Base-by-base conservation (phyloP, 2,329 filamentous ascomycete genomes). In the Hymenoscyphus scutula region DNA sequence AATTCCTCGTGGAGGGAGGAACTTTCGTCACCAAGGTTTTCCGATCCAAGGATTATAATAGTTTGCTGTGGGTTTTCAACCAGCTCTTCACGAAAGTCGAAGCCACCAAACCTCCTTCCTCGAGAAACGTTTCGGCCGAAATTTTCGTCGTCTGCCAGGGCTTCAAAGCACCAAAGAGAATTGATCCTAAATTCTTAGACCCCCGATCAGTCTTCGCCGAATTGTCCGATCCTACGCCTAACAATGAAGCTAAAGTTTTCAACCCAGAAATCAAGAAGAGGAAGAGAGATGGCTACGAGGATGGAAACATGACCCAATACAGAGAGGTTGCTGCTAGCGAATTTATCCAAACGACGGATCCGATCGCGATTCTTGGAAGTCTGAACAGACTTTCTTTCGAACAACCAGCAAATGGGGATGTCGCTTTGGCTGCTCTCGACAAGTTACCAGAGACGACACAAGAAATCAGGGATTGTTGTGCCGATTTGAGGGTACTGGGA, bases 21-120 rank as follows among this genome's bases (percentile, higher is more conserved):
- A 94, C 89, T 8, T 98, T 98, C 68, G 93, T 98, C 53, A 98
- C 94, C 61, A 99, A 99, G 78, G 91, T 99, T 53, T 99, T 99
- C 81, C 82, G 95, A 66, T 96, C 91, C 37, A 98, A 97, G 75
- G 94, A 99, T 75, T 98, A 97, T 80, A 97, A 97, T 75, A 89
- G 92, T 63, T 79, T 99, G 54, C 83, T 98, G 56, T 99, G 95
- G 95, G 93, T 98, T 37, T 92, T 98, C 80, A 97, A 97, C 75
- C 95, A 99, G 76, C 83, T 99, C 0, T 99, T 99, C 79, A 84
- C 84, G 56, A 96, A 95, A 69, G 95, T 99, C 67, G 94, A 99
- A 75, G 94, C 96, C 56, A 99, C 95, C 5, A 99, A 99, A 77
- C 95, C 95, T 3, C 95, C 95, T 0, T 96, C 92, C 0, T 97